Evolutionary conservation across 2,329 filamentous ascomycete species (phyloP), one percentile per base, ranked within the genome.

Genomic region (Microdochium trichocladiopsis): DNA sequence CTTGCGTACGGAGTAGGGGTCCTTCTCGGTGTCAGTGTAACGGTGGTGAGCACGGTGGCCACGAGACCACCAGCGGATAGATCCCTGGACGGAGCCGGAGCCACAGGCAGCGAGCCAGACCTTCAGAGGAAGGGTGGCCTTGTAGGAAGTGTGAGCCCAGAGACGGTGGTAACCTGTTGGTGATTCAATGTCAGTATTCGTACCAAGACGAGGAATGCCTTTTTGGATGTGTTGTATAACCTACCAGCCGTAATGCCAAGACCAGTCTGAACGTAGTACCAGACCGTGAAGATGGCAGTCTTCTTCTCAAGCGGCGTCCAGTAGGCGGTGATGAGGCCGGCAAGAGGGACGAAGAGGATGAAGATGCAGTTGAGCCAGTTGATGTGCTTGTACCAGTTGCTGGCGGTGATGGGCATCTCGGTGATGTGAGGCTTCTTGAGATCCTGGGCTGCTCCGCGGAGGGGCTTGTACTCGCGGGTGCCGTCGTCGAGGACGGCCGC

Each of bases 321-420:
- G 72, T 88, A 83, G 50, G 90, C 79, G 51, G 83, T 79, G 61
- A 94, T 71, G 65, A 87, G 80, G 57, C 91, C 91, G 53, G 81
- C 76, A 48, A 92, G 56, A 43, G 92, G 91, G 47, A 95, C 79
- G 60, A 87, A 77, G 58, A 95, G 70, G 67, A 95, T 93, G 68
- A 96, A 80, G 56, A 78, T 80, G 57, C 89, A 85, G 70, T 95
- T 96, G 60, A 96, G 79, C 90, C 91, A 96, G 79, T 95, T 91
- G 76, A 96, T 80, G 67, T 96, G 91, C 74, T 92, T 87, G 74
- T 91, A 85, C 88, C 89, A 94, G 76, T 95, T 96, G 63, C 78
- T 75, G 71, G 77, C 79, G 55, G 89, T 95, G 61, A 95, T 86
- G 53, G 88, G 87, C 57, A 82, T 82, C 58, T 95, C 90, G 58